phyloP scores from a whole-genome alignment of 2,329 filamentous ascomycete species.

The Calonectria pseudoreteaudii region DNA sequence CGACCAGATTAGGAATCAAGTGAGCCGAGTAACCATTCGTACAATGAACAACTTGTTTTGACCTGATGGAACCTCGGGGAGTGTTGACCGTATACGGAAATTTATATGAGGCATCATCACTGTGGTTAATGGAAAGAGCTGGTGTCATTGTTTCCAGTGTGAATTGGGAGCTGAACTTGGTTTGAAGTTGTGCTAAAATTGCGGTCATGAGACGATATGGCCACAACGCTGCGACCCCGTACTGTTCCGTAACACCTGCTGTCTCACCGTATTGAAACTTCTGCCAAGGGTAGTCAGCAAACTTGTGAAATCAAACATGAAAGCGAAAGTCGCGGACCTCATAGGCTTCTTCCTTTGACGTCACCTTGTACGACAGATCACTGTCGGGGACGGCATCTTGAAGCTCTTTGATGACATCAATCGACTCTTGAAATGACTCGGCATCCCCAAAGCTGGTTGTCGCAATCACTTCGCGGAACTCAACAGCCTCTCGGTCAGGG shows the following conservation, averaged over 20 bases:
- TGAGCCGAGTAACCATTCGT: slow-evolving; percentile 65
- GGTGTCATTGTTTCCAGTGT: slow-evolving; percentile 53
- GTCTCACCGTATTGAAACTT: slow-evolving; percentile 20
- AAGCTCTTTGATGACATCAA: slow-evolving; percentile 7
- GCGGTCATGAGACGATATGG: slow-evolving; percentile 60
- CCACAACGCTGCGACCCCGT: slow-evolving; percentile 59
- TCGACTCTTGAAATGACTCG: slow-evolving; percentile 19
- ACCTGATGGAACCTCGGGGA: slow-evolving; percentile 55
- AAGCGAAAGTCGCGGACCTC: slow-evolving; percentile 27
- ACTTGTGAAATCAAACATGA: neutral
- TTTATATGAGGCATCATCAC: neutral
- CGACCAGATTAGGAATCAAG: slow-evolving; percentile 60
- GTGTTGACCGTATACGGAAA: slow-evolving; percentile 58
- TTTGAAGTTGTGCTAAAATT: slow-evolving; percentile 52
- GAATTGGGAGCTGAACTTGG: slow-evolving; percentile 43
- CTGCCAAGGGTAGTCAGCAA: neutral
- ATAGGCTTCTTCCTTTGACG: neutral
- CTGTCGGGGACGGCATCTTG: slow-evolving; percentile 15
- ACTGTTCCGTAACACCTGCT: slow-evolving; percentile 50
- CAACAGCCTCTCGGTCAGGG: slow-evolving; percentile 13
- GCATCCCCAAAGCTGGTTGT: slow-evolving; percentile 23
- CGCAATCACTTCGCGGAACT: slow-evolving; percentile 24
- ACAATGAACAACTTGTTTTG: slow-evolving; percentile 64
- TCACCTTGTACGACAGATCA: slow-evolving; percentile 27
- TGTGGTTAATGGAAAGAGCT: slow-evolving; percentile 41